Base-by-base conservation (phyloP, 345 rosid species). In the Cardamine chenopodiifolia region DNA sequence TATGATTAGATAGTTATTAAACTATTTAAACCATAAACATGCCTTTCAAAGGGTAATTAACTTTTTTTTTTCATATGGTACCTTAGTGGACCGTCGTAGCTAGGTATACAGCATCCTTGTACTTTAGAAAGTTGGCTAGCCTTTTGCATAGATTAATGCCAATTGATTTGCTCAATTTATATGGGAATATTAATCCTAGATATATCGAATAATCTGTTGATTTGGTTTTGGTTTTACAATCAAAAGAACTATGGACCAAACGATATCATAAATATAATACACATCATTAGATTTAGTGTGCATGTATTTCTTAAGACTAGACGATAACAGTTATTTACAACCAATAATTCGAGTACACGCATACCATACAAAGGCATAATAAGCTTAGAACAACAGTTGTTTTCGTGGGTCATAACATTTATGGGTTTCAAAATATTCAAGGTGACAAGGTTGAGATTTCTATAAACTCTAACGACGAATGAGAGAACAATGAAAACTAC, bases 51-150 rank as follows among this genome's bases (percentile, higher is more conserved):
- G 78, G 40, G 53, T 66, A 37, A 47, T 57, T 56, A 57, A 23
- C 53, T 66, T 74, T 55, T 58, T 13, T 68, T 23, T 67, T 45
- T 28, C 22, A 61, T 52, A 50, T 68, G 49, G 70, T 32, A 40
- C 49, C 23, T 60, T 35, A 68, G 79, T 75, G 74, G 74, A 75
- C 70, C 9, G 74, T 68, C 58, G 64, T 68, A 68, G 79, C 74
- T 76, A 76, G 79, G 64, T 60, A 68, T 48, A 68, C 62, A 61
- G 69, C 74, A 76, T 76, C 74, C 32, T 52, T 69, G 75, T 54
- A 70, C 75, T 54, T 47, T 62, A 69, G 52, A 54, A 62, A 76
- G 65, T 62, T 62, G 44, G 52, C 44, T 62, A 34, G 8, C 25
- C 75, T 69, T 62, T 76, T 62, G 37, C 57, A 44, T 69, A 62